Conservation (phyloP, 345 rosid species). For the Aquilaria malaccensis region DNA sequence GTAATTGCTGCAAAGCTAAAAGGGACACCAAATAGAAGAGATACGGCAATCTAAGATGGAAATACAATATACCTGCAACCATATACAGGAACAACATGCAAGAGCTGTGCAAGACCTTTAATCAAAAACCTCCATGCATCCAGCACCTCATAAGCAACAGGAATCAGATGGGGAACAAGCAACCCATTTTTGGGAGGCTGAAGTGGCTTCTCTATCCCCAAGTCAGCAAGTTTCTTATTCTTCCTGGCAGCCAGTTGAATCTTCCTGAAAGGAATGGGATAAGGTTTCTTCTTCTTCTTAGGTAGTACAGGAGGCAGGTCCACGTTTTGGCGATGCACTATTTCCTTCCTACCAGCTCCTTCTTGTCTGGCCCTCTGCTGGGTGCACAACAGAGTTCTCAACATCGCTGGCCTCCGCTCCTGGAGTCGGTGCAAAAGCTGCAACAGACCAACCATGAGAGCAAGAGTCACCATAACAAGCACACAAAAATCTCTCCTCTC, state of each 20-base stretch:
- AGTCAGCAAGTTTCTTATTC: slow-evolving; percentile 66
- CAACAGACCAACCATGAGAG: slow-evolving; percentile 14
- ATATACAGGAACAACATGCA: slow-evolving; percentile 63
- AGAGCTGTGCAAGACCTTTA: slow-evolving; percentile 70
- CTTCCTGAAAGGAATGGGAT: slow-evolving; percentile 60
- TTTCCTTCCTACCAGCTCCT: slow-evolving; percentile 19
- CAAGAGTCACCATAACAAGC: neutral
- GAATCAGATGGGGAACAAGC: slow-evolving; percentile 67
- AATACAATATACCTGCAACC: slow-evolving; percentile 53
- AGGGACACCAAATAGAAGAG: neutral
- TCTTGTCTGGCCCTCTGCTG: slow-evolving; percentile 23
- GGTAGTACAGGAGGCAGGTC: slow-evolving; percentile 73
- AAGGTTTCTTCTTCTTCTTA: slow-evolving; percentile 83
- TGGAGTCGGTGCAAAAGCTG: slow-evolving; percentile 28
- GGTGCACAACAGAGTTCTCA: slow-evolving; percentile 31
- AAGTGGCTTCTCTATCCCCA: slow-evolving; percentile 77
- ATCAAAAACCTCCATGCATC: slow-evolving; percentile 80
- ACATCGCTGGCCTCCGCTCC: slow-evolving; percentile 20
- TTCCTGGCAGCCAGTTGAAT: slow-evolving; percentile 53
- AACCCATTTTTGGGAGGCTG: slow-evolving; percentile 81
- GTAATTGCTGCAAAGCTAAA: neutral
- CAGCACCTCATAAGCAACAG: slow-evolving; percentile 60
- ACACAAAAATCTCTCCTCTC: neutral
- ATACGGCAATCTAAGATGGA: neutral
- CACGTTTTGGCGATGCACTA: slow-evolving; percentile 48